These are phyloP conservation scores for Bretschneidera sinensis DNA, from an alignment of 345 rosid species.

Conservation along the genomic window DNA sequence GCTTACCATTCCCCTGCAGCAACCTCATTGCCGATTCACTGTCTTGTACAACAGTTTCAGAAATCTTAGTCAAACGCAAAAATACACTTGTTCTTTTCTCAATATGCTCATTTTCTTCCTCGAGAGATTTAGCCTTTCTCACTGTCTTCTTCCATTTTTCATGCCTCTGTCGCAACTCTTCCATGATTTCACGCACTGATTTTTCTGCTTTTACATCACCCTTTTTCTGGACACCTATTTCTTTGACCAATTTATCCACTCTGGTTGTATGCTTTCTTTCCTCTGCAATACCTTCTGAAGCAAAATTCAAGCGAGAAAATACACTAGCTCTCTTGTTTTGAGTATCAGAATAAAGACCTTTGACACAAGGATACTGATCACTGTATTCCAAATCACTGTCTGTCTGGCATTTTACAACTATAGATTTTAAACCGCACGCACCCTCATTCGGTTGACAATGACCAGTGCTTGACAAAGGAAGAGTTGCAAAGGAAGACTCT, in stretches of 20 bases:
- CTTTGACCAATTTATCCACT: too few species aligned
- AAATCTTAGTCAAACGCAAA: not conserved
- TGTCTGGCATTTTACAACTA: not conserved
- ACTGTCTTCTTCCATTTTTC: slow-evolving; percentile 1
- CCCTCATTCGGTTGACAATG: not conserved
- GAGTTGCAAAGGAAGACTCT: not conserved
- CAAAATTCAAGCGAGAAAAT: slow-evolving; percentile 23
- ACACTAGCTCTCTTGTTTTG: slow-evolving; percentile 10
- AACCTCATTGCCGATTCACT: not conserved
- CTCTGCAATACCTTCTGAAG: slow-evolving; percentile 10
- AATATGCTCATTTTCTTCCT: not conserved
- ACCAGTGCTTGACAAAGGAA: not conserved
- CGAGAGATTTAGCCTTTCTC: slow-evolving; percentile 3
- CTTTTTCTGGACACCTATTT: too few species aligned
- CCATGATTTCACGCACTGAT: slow-evolving; percentile 21
- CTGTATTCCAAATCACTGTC: not conserved
- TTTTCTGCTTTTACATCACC: not conserved
- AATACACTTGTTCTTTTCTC: slow-evolving; percentile 14
- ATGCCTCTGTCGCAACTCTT: slow-evolving; percentile 22
- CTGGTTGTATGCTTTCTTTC: slow-evolving; percentile 3
- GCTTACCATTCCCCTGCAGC: not conserved
- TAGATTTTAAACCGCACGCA: slow-evolving; percentile 1
- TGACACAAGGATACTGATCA: not conserved
- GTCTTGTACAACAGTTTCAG: not conserved
- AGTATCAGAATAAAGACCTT: slow-evolving; percentile 19